Evolutionary conservation across 495 filamentous ascomycete genomes (phyloP), one percentile per base, ranked within the genome.

Genomic region (Trichoderma reesei): DNA sequence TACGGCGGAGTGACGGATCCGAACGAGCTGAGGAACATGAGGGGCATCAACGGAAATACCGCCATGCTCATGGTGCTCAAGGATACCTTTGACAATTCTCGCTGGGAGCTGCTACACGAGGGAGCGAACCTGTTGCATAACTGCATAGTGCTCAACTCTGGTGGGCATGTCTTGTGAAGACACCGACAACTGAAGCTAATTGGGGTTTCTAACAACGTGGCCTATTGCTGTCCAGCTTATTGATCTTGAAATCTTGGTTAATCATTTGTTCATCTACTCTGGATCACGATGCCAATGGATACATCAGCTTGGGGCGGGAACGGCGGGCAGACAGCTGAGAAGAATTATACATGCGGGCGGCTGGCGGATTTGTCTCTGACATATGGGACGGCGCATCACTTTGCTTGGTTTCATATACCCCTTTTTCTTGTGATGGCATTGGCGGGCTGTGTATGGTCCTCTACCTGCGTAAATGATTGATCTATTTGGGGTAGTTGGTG

Each of bases 61-160:
- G 90, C 93, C 1, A 69, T 98, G 74, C 76, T 98, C 64, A 80
- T 94, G 75, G 84, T 96, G 33, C 76, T 98, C 51, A 85, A 88
- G 46, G 87, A 90, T 67, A 87, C 87, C 65, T 97, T 98, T 72
- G 76, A 81, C 64, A 85, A 86, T 69, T 88, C 92, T 44, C 81
- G 92, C 63, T 98, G 94, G 94, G 92, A 98, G 76, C 74, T 98
- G 66, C 76, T 97, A 63, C 85, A 90, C 60, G 94, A 98, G 73
- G 94, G 91, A 56, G 86, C 87, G 60, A 86, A 83, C 51, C 75
- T 97, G 68, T 74, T 98, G 70, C 82, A 81, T 61, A 93, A 91
- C 71, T 96, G 91, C 72, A 88, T 95, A 63, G 69, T 74, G 65
- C 71, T 84, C 33, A 81, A 81, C 60, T 69, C 74, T 13, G 79